Percentiles rank a stretch among this genome's conserved stretches.
phyloP scores from a whole-genome alignment of 2,329 filamentous ascomycete genomes.

The Tolypocladium tundrense region DNA sequence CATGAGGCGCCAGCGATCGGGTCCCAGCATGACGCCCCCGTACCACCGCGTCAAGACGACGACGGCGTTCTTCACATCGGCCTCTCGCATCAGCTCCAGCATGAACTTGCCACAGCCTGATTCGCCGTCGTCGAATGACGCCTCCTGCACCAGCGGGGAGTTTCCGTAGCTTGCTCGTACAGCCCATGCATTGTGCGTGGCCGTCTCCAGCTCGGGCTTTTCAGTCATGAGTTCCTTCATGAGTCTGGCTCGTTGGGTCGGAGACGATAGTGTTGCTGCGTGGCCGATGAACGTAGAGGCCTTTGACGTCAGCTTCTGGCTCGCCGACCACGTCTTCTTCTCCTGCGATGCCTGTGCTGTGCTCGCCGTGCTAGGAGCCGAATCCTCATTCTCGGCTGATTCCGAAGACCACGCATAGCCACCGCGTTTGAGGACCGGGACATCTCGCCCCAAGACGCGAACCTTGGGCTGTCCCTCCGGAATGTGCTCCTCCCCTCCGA shows the following conservation, averaged over 20 bases:
- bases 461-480: constrained; percentile 67
- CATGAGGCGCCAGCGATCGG: constrained; percentile 54
- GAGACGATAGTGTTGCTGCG: constrained; percentile 25
- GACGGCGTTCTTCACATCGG: constrained; percentile 38
- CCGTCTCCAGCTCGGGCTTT: constrained; percentile 39
- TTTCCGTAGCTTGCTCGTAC: constrained; percentile 23
- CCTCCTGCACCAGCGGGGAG: constrained; percentile 33
- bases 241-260: constrained; percentile 30
- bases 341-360: constrained; percentile 9
- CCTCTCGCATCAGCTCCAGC: constrained; percentile 41
- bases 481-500: constrained; percentile 61
- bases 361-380: constrained; percentile 4
- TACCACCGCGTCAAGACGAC: constrained; percentile 54
- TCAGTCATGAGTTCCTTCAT: constrained; percentile 37
- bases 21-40: constrained; percentile 50
- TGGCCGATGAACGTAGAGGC: constrained; percentile 49
- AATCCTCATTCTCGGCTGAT: neutral
- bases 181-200: constrained; percentile 50
- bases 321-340: constrained; percentile 37
- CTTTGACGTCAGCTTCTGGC: constrained; percentile 39
- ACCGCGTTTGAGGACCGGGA: constrained; percentile 66
- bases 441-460: constrained; percentile 60
- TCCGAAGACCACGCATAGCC: constrained; percentile 45
- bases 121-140: constrained; percentile 52
- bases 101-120: constrained; percentile 47